Percentiles rank a stretch among this genome's conserved stretches.
phyloP scores from a whole-genome alignment of 257 asterid species.

The Mitragyna speciosa region DNA sequence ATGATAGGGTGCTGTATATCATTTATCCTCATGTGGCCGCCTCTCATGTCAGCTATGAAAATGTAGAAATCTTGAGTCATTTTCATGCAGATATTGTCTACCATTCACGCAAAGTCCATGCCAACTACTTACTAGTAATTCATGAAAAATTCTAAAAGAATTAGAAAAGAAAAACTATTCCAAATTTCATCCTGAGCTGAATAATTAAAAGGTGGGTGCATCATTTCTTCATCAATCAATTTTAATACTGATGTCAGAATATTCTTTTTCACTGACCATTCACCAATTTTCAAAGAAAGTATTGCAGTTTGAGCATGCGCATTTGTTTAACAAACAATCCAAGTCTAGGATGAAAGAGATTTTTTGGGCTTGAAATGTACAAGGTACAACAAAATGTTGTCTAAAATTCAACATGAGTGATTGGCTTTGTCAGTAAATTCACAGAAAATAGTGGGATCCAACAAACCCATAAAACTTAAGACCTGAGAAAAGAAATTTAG shows the following conservation, averaged over 20 bases:
- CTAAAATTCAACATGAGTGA: not conserved
- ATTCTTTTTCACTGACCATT: not conserved
- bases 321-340: not conserved
- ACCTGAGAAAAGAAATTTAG: not conserved
- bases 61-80: constrained; percentile 16
- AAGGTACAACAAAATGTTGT: not conserved
- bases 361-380: not conserved
- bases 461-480: not conserved
- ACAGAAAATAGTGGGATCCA: not conserved
- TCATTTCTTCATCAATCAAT: not conserved
- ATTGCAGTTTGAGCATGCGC: not conserved
- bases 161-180: not conserved
- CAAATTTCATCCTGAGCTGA: not conserved
- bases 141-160: not conserved
- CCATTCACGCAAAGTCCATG: not conserved
- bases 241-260: too few species aligned
- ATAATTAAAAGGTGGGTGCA: not conserved
- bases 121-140: too few species aligned
- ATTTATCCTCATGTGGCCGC: constrained; percentile 3
- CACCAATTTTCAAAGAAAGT: not conserved
- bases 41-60: not conserved
- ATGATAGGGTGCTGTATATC: constrained; percentile 16
- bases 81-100: constrained; percentile 16
- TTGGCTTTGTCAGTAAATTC: not conserved
- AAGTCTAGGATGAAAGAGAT: not conserved